Conservation (phyloP, 2,329 filamentous ascomycete genomes). For the Neospermospora avenae region DNA sequence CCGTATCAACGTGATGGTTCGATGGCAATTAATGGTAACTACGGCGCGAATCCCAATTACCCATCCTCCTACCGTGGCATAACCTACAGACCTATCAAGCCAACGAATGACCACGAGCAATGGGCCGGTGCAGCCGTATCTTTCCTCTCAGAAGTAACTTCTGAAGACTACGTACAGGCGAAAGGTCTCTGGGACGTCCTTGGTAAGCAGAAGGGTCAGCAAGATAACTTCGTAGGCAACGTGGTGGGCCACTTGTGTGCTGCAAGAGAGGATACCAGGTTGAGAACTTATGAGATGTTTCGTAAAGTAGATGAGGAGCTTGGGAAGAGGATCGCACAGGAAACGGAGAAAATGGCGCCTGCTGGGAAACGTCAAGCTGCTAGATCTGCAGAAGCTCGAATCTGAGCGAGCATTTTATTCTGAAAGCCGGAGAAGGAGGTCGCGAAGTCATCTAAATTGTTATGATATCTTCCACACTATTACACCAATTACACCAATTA, state of each 20-base stretch:
- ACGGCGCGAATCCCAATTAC: conserved; percentile 48
- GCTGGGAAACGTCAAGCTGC: not conserved
- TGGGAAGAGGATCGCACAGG: conserved; percentile 57
- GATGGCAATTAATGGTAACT: conserved; percentile 40
- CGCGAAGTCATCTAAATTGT: no score
- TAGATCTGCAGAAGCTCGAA: not conserved
- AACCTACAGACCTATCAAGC: conserved; percentile 35
- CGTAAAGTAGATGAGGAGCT: conserved; percentile 58
- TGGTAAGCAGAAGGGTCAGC: conserved; percentile 48
- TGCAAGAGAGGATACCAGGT: conserved; percentile 56
- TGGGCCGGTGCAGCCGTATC: conserved; percentile 43
- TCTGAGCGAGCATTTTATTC: not conserved
- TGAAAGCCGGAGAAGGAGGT: not conserved
- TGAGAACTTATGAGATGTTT: conserved; percentile 63
- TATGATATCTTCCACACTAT: no score
- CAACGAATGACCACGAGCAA: conserved; percentile 39
- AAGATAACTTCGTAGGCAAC: conserved; percentile 57
- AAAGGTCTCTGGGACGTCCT: conserved; percentile 60
- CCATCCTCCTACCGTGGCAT: conserved; percentile 36
- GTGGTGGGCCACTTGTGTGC: conserved; percentile 62
- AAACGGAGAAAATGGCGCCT: conserved; percentile 40
- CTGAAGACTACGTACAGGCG: conserved; percentile 43
- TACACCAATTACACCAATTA: no score
- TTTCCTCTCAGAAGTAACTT: conserved; percentile 40
- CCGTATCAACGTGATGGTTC: conserved; percentile 39